Evolutionary conservation across 1,284 basidiomycete species (phyloP), one percentile per base, ranked within the genome.

Genomic region (Schizophyllum commune): DNA sequence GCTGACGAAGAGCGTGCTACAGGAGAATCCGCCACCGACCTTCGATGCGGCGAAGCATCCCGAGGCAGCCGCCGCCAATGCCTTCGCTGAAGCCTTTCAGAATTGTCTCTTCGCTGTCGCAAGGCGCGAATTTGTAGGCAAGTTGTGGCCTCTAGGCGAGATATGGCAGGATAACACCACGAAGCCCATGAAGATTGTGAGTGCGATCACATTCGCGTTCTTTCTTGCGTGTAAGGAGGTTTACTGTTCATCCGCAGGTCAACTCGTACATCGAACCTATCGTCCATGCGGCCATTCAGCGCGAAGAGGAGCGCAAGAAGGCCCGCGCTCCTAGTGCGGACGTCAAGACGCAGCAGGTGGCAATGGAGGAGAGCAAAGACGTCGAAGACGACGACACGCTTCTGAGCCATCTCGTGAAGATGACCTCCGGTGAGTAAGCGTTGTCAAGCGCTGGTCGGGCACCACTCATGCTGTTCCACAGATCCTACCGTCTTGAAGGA

Each of bases 401-500:
- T 32, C 62, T 75, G 33, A 71, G 73, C 54, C 69, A 74, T 58
- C 60, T 75, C 59, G 67, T 72, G 21, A 67, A 69, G 32, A 60
- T 63, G 19, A 75, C 73, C 1, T 68, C 71, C 13, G 71, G 71
- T 72, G n/a, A 34, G 68, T 58, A 1, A 33, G 22, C 22, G 20
- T 72, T 72, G 61, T 60, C 63, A 54, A 32, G 52, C 54, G 8
- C 52, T 51, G 19, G 15, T 64, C 60, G 19, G 53, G 19, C 53
- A 5, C 19, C 3, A 4, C 53, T 55, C 15, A 55, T 27, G 13
- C 3, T 4, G 13, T 3, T 20, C 15, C 3, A 19, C 13, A 27
- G 15, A 22, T 20, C 79, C 74, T 77, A 63, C 74, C 0, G 67
- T 77, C 27, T 72, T 69, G 53, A 78, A 79, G 57, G 78, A 79